Evolutionary conservation across 2,329 filamentous ascomycete species (phyloP), one percentile per base, ranked within the genome.

Genomic region (Annulohypoxylon truncatum): DNA sequence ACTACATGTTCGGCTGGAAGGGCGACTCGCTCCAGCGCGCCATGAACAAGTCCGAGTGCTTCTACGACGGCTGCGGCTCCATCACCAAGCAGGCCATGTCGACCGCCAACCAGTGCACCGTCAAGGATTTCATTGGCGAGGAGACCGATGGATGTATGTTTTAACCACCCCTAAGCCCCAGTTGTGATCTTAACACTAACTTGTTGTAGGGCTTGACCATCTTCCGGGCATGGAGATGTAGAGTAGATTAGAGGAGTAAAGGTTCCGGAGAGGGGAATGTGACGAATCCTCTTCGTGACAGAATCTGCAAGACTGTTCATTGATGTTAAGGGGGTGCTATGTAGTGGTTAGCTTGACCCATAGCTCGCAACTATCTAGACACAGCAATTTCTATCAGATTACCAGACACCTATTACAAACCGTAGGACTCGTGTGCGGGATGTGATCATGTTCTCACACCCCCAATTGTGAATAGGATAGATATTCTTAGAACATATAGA

Each of bases 41-140:
- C 12, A 78, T 77, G 71, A 74, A 79, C 67, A 76, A 80, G 69
- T 79, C 79, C 61, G 77, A 80, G 64, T 82, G 80, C 77, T 79
- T 81, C 70, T 80, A 77, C 58, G 79, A 77, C 56, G 75, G 75
- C 63, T 77, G 75, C 64, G 72, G 74, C 8, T 75, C 73, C 22
- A 74, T 78, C 67, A 74, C 72, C 64, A 76, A 75, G 71, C 76
- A 78, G 72, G 53, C 65, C 46, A 76, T 77, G 72, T 10, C 70
- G 12, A 38, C 46, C 4, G 75, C 75, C 40, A 78, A 77, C 56
- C 46, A 75, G 66, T 77, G 76, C 58, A 75, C 73, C 7, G 73
- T 77, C 28, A 64, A 71, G 58, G 73, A 76, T 18, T 66, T 74
- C 61, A 72, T 78, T 22, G 70, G 70, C 38, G 76, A 78, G 63